Conservation (phyloP, 1,139 yeast genomes). For the Fermentozyma sake region DNA sequence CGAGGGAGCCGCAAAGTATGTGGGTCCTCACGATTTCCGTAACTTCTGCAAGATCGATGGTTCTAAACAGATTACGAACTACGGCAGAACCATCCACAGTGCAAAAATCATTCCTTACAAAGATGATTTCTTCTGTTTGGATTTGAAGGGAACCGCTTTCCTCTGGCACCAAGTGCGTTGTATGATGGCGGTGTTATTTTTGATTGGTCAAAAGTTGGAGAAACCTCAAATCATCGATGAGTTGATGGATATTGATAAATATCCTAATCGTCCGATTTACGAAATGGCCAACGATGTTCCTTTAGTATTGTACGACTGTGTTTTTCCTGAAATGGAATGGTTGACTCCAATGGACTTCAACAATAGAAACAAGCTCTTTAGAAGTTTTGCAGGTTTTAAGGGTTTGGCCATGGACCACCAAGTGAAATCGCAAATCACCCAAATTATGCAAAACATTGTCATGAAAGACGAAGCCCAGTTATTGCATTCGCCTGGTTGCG, state of each 20-base stretch:
- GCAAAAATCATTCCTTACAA: conserved; percentile 46
- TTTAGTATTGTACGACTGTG: conserved; percentile 80
- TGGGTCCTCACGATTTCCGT: conserved; percentile 86
- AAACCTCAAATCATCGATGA: conserved; percentile 50
- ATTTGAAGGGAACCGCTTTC: conserved; percentile 84
- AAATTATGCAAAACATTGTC: conserved; percentile 24
- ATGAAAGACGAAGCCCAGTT: conserved; percentile 17
- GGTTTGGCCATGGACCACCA: conserved; percentile 32
- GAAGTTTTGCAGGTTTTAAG: conserved; percentile 26
- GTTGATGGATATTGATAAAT: conserved; percentile 53
- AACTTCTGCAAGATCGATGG: conserved; percentile 95
- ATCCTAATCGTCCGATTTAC: conserved; percentile 72
- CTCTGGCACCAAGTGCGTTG: conserved; percentile 98
- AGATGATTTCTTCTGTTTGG: conserved; percentile 59
- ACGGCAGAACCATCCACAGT: conserved; percentile 50
- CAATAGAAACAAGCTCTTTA: conserved; percentile 13
- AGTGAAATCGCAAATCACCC: conserved; percentile 30
- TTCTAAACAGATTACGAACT: conserved; percentile 83
- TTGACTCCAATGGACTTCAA: conserved; percentile 15
- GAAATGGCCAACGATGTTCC: conserved; percentile 95
- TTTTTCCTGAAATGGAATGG: conserved; percentile 75
- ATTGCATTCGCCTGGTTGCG: conserved; percentile 18
- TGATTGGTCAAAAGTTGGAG: conserved; percentile 79
- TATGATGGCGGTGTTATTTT: conserved; percentile 79
- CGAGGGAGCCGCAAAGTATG: conserved; percentile 58